These are phyloP conservation scores for Geoglossum glabrum DNA, from an alignment of 495 filamentous ascomycete species.

Conservation along the genomic window DNA sequence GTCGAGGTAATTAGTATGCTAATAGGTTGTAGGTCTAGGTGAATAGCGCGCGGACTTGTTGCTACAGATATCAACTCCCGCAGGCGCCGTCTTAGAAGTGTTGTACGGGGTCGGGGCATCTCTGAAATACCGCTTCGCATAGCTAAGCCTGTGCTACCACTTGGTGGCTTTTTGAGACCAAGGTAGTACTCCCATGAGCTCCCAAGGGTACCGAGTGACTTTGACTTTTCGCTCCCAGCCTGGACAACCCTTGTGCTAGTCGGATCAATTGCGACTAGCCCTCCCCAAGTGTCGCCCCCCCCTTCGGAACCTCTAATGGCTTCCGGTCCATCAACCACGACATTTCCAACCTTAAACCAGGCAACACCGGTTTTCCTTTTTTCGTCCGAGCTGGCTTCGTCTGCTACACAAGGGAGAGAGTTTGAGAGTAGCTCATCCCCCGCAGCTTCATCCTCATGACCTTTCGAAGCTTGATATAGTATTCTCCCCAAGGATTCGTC, in stretches of 20 bases:
- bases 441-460: slow-evolving; percentile 33
- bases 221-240: slow-evolving; percentile 60
- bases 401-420: slow-evolving; percentile 18
- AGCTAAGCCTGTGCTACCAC: background rate
- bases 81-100: slow-evolving; percentile 52
- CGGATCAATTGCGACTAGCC: slow-evolving; percentile 64
- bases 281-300: slow-evolving; percentile 60
- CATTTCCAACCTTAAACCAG: slow-evolving; percentile 74
- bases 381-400: slow-evolving; percentile 14
- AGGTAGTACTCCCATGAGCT: slow-evolving; percentile 80
- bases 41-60: slow-evolving; percentile 68
- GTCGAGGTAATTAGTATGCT: slow-evolving; percentile 75
- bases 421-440: slow-evolving; percentile 41
- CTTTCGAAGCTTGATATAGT: slow-evolving; percentile 39
- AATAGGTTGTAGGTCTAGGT: slow-evolving; percentile 68
- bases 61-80: slow-evolving; percentile 75
- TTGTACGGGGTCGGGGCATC: slow-evolving; percentile 29
- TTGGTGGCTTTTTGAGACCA: slow-evolving; percentile 38
- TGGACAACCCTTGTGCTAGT: slow-evolving; percentile 71
- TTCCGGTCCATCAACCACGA: slow-evolving; percentile 30
- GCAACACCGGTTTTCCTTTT: slow-evolving; percentile 41
- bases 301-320: slow-evolving; percentile 23
- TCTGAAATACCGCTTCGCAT: background rate
- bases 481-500: slow-evolving; percentile 63
- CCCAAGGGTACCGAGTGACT: slow-evolving; percentile 48